Percentiles rank a stretch among this genome's conserved stretches.
These are phyloP conservation scores for Hygrocybe punicea DNA, from an alignment of 768 basidiomycete species.

Conservation along the genomic window DNA sequence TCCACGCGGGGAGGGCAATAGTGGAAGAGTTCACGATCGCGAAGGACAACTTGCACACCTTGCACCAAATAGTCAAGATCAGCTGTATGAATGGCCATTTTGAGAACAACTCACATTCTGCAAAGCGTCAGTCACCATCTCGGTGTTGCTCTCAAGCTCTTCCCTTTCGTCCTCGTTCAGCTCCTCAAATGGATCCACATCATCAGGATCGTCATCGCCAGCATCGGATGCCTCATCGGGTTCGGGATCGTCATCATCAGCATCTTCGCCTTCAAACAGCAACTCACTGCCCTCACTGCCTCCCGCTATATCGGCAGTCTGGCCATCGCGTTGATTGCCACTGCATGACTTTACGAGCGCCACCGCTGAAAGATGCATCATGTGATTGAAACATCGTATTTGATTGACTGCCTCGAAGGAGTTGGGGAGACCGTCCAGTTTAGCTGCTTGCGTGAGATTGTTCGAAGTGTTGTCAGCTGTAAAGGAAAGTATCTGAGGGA, in stretches of 20 bases:
- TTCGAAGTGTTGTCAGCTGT: background rate
- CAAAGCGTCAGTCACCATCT: too few species aligned
- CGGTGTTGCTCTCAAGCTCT: background rate
- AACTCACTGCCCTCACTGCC: background rate
- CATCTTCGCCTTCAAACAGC: background rate
- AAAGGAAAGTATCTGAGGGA: background rate
- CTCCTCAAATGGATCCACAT: background rate
- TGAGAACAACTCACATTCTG: background rate
- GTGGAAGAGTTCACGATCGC: too few species aligned
- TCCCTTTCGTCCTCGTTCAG: background rate
- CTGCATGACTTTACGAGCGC: slow-evolving; percentile 8
- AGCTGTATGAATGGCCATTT: too few species aligned
- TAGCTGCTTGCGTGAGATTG: background rate
- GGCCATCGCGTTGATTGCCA: slow-evolving; percentile 2
- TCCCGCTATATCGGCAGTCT: slow-evolving; percentile 3
- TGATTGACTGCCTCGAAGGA: background rate
- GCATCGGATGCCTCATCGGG: background rate
- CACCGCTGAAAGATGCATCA: slow-evolving; percentile 8
- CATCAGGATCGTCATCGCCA: slow-evolving; percentile 5
- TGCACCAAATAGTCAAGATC: too few species aligned
- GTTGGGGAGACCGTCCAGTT: background rate
- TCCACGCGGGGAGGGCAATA: too few species aligned
- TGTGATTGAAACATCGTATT: slow-evolving; percentile 10
- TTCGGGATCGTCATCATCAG: background rate
- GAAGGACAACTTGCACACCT: too few species aligned